Percentiles rank a stretch among this genome's conserved stretches.
Conservation (phyloP, 139 green algal genomes). For the Ettlia oleoabundans region DNA sequence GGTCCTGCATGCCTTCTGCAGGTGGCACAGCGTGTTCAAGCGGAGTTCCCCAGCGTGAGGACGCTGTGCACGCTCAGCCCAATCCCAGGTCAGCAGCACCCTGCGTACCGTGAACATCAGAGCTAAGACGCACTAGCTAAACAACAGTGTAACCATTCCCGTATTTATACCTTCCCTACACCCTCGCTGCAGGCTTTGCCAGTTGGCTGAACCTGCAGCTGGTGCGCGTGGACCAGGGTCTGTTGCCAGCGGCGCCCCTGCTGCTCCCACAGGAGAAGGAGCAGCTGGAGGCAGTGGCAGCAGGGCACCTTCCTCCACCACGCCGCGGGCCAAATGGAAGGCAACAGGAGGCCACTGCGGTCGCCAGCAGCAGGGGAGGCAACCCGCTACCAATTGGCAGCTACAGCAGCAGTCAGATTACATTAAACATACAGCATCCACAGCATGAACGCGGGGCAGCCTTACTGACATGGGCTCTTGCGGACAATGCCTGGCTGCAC, state of each 20-base stretch:
- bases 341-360: constrained; percentile 6
- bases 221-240: not conserved
- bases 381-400: not conserved
- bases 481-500: constrained; percentile 31
- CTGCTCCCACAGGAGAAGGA: constrained; percentile 11
- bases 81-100: constrained; percentile 56
- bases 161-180: not conserved
- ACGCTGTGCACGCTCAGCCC: constrained; percentile 80
- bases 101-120: too few species aligned
- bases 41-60: constrained; percentile 57
- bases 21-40: constrained; percentile 51
- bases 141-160: not conserved
- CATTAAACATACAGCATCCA: too few species aligned
- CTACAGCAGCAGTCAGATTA: not conserved
- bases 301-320: not conserved
- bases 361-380: not conserved
- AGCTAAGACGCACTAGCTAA: too few species aligned
- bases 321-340: not conserved
- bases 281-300: not conserved
- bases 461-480: constrained; percentile 27
- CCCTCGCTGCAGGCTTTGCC: constrained; percentile 45
- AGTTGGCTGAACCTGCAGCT: constrained; percentile 63
- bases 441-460: constrained; percentile 3
- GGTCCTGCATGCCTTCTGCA: constrained; percentile 10
- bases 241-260: not conserved